These are phyloP conservation scores for Phytophthora multivora DNA, from an alignment of 352 stramenopile genomes.

Conservation along the genomic window DNA sequence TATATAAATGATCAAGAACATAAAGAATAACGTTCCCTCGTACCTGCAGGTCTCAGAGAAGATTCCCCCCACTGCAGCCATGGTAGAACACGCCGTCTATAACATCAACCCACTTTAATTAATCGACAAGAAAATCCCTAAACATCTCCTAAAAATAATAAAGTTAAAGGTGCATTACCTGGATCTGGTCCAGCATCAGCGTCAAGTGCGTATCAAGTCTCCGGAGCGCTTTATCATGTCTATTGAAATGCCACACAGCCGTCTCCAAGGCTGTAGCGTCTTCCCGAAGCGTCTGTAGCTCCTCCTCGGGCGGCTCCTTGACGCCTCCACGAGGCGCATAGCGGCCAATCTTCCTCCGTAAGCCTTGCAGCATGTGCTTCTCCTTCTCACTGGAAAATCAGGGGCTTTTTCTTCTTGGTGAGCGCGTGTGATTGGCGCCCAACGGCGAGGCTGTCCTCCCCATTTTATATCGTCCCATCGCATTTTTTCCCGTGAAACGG, in stretches of 20 bases:
- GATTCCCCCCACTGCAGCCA: constrained; percentile 56
- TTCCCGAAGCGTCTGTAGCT: constrained; percentile 9
- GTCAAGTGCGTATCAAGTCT: constrained; percentile 51
- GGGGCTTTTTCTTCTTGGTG: constrained; percentile 15
- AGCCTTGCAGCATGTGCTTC: constrained; percentile 54
- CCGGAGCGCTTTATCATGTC: constrained; percentile 54
- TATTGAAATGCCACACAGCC: constrained; percentile 53
- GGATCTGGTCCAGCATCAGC: constrained; percentile 64
- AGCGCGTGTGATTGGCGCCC: constrained; percentile 14
- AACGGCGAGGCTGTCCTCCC: constrained; percentile 22
- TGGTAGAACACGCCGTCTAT: constrained; percentile 44
- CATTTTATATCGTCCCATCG: constrained; percentile 24
- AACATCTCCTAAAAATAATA: not conserved
- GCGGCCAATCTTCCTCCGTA: constrained; percentile 66
- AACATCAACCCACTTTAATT: constrained; percentile 1
- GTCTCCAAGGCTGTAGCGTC: constrained; percentile 35
- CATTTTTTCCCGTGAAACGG: constrained; percentile 18
- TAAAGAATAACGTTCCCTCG: not conserved
- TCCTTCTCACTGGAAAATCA: constrained; percentile 9
- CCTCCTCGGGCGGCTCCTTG: constrained; percentile 21
- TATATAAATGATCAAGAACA: constrained; percentile 1
- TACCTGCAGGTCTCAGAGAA: constrained; percentile 64
- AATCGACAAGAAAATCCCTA: constrained; percentile 3
- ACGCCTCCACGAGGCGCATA: constrained; percentile 26
- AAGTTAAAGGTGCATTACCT: constrained; percentile 27